A percentile compares a stretch with the other conserved stretches of the same genome.
Conservation (phyloP, 2,329 filamentous ascomycete genomes). For the Aaosphaeria arxii region DNA sequence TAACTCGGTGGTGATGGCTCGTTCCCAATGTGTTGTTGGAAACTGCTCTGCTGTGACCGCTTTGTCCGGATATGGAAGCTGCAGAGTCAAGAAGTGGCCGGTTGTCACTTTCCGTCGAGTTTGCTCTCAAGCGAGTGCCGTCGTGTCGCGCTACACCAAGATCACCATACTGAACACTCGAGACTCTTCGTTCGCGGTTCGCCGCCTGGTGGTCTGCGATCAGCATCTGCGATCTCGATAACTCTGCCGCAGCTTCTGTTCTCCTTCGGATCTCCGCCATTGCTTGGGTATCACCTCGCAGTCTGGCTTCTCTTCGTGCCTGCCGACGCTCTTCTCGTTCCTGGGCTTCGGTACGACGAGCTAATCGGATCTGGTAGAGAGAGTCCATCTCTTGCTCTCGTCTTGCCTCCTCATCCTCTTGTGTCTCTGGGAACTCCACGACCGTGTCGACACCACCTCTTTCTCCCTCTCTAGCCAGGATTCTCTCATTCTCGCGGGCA, state of each 20-base stretch:
- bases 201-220: conserved; percentile 61
- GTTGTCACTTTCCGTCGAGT: conserved; percentile 70
- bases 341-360: conserved; percentile 69
- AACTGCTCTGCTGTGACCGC: conserved; percentile 18
- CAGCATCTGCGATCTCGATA: conserved; percentile 42
- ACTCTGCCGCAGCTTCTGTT: conserved; percentile 41
- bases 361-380: conserved; percentile 81
- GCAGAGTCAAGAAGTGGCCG: conserved; percentile 69
- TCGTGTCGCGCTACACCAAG: conserved; percentile 75
- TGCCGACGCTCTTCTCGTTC: conserved; percentile 76
- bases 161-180: conserved; percentile 73
- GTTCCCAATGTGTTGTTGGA: conserved; percentile 26
- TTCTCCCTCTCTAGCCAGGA: conserved; percentile 86
- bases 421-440: conserved; percentile 76
- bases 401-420: conserved; percentile 72
- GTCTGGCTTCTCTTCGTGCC: conserved; percentile 68
- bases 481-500: conserved; percentile 71
- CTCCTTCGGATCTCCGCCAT: conserved; percentile 60
- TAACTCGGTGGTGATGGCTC: conserved; percentile 37
- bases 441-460: conserved; percentile 88
- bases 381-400: conserved; percentile 91
- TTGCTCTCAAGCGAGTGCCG: conserved; percentile 70
- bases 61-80: conserved; percentile 55
- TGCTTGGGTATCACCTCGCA: conserved; percentile 65
- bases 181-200: conserved; percentile 64